Evolutionary conservation across 1,284 basidiomycete genomes (phyloP), one percentile per base, ranked within the genome.

Genomic region (Sporisorium sorghi): DNA sequence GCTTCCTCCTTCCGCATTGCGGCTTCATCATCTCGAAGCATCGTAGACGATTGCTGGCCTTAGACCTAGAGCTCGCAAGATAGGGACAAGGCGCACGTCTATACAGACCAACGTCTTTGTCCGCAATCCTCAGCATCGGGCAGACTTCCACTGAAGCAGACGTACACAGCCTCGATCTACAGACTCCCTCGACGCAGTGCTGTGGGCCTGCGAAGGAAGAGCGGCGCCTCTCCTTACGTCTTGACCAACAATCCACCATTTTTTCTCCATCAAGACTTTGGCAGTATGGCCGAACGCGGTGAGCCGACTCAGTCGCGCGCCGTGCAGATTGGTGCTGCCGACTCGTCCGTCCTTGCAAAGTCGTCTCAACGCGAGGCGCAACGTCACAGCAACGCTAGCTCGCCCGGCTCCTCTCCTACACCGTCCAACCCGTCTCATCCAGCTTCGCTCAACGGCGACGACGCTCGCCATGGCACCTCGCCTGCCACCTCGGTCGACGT

Each of bases 401-500:
- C 67, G 15, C 57, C 57, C 12, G 53, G 49, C 53, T 70, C 67
- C 19, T 64, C 61, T 28, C 61, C 61, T 26, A 53, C 60, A 21
- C 59, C 59, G 12, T 67, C 63, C 7, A 66, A 63, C 21, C 59
- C 52, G 10, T 73, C 67, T 3, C 60, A 70, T 28, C 67, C 67
- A 6, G 60, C 60, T 44, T 70, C 67, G 49, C 60, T 59, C 60
- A 64, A 64, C 28, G 67, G 61, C 11, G 67, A 70, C 48, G 67
- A 70, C 37, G 64, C 53, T 5, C 49, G 70, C 17, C 69, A 64
- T 23, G 63, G 69, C 33, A 72, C 63, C 4, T 72, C 69, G 15
- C 69, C 69, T 19, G 62, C 63, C 42, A 66, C 69, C 6, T 66
- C 69, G 33, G 58, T 64, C 23, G 69, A 72, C 26, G 62, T 50